Base-by-base conservation (phyloP, 2,329 filamentous ascomycete species). In the Exophiala oligosperma region DNA sequence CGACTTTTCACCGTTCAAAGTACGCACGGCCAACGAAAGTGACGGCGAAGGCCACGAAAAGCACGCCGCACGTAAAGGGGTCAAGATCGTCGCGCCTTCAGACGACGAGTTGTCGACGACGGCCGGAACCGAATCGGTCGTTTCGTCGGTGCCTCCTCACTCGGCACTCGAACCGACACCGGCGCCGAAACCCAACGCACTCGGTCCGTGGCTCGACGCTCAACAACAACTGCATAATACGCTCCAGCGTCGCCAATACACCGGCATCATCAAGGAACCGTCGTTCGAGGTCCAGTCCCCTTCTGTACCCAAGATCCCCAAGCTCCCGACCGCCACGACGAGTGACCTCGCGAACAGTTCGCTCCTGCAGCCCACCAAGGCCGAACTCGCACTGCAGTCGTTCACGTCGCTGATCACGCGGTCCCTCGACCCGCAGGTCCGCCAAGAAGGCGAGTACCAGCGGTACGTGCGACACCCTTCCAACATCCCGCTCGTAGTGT, bases 381-480 rank as follows among this genome's bases (percentile, higher is more conserved):
- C 91, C 12, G 91, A 96, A 71, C 92, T 90, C 88, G 95, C 91
- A 0, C 88, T 97, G 49, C 54, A 64, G 38, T 64, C 64, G 12
- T 68, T 68, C 59, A 88, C 88, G 17, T 89, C 95, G 69, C 88
- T 96, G 50, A 89, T 97, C 46, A 82, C 87, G 53, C 89, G 92
- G 71, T 94, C 91, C 4, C 81, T 97, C 46, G 89, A 96, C 64
- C 94, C 94, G 1, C 87, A 85, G 0, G 90, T 99, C 38, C 89
- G 84, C 6, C 75, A 81, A 6, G 82, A 84, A 40, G 93, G 97
- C 76, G 94, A 97, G 71, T 99, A 99, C 71, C 83, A 87, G 58
- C 85, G 89, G 24, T 99, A 97, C 73, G 86, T 99, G 65, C 85
- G 84, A 49, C 94, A 99, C 69, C 92, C 94, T 1, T 87, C 96